Conservation (phyloP, 108 stramenopile species). For the Nannochloropsis salina region DNA sequence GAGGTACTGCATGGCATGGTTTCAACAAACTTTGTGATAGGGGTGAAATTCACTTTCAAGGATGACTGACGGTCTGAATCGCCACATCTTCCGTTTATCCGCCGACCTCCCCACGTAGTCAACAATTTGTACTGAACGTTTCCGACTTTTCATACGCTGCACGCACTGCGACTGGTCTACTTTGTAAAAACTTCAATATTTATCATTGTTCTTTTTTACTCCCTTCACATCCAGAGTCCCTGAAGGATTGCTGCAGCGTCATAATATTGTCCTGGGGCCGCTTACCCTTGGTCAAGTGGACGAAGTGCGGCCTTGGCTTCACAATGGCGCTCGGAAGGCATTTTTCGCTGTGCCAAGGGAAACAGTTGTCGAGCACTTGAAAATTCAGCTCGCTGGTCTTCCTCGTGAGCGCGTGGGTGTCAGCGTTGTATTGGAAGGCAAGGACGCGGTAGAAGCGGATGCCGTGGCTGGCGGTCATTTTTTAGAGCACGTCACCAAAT, state of each 20-base stretch:
- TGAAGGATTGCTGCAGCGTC: not conserved
- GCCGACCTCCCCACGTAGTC: no score
- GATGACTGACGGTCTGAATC: no score
- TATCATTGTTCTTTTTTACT: not conserved
- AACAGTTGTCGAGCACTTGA: not conserved
- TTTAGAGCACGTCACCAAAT: not conserved
- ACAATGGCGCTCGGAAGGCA: not conserved
- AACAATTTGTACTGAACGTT: no score
- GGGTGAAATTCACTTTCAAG: no score
- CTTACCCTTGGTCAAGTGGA: not conserved
- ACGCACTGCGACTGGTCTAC: no score
- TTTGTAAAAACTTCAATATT: no score
- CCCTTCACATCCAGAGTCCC: not conserved
- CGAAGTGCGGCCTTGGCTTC: constrained; percentile 16
- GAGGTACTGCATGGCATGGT: no score
- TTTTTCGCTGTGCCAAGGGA: not conserved
- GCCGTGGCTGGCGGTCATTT: not conserved
- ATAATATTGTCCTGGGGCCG: not conserved
- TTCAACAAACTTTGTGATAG: no score
- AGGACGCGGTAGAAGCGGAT: not conserved
- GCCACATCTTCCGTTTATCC: no score
- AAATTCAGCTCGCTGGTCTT: not conserved
- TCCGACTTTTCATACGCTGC: no score
- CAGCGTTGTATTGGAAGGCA: not conserved
- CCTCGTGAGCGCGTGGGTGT: not conserved